These are phyloP conservation scores for Neospermospora avenae DNA, from an alignment of 2,329 filamentous ascomycete species.

Conservation along the genomic window DNA sequence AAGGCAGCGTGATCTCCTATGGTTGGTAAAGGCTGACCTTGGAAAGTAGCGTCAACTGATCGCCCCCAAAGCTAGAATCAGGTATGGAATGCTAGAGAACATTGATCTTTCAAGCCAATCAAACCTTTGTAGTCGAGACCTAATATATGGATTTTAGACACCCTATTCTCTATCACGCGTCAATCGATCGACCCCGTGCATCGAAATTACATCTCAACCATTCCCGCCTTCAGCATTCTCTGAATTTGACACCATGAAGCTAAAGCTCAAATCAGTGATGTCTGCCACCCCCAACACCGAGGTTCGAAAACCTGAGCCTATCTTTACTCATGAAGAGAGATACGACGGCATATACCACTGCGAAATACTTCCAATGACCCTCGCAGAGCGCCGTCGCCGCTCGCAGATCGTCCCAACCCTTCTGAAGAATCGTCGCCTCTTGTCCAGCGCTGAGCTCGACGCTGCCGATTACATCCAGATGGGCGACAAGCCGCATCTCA, in stretches of 20 bases:
- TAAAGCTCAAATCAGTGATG: not conserved
- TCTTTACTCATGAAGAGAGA: not conserved
- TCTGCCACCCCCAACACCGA: not conserved
- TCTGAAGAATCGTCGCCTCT: not conserved
- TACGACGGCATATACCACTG: not conserved
- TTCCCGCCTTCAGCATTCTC: not conserved
- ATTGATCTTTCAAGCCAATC: too few relatives aligned
- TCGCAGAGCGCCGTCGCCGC: not conserved
- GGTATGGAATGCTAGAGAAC: too few relatives aligned
- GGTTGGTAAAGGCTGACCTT: too few relatives aligned
- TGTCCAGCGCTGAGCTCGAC: not conserved
- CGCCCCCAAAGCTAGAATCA: too few relatives aligned
- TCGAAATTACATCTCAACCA: too few relatives aligned
- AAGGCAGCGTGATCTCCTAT: too few relatives aligned
- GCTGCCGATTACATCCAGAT: slow-evolving; percentile 2
- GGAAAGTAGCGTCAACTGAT: too few relatives aligned
- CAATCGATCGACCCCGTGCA: too few relatives aligned
- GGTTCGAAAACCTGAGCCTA: not conserved
- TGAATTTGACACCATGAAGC: not conserved
- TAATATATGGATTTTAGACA: too few relatives aligned
- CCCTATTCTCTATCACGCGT: too few relatives aligned
- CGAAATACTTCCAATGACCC: not conserved
- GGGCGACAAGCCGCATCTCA: not conserved
- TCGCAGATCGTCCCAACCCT: not conserved
- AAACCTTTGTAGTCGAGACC: too few relatives aligned